A percentile compares a stretch with the other conserved stretches of the same genome.
Evolutionary conservation across 2,329 filamentous ascomycete genomes (phyloP).

Genomic region (Monascus ruber): DNA sequence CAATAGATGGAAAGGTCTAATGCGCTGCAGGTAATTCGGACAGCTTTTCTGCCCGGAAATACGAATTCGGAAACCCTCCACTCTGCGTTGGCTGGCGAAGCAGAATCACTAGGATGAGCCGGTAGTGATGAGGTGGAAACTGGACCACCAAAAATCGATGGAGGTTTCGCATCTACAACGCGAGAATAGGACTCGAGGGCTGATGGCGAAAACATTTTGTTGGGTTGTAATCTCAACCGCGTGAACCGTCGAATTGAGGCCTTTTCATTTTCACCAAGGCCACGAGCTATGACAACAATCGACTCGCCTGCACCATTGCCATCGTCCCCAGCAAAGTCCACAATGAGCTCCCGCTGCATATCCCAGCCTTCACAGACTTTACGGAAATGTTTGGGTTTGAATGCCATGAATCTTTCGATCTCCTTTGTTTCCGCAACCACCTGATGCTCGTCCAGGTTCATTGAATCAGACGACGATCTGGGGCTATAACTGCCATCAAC

Average conservation of each 20-base stretch:
- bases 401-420: constrained; percentile 63
- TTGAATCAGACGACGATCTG: constrained; percentile 61
- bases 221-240: constrained; percentile 37
- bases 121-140: constrained; percentile 10
- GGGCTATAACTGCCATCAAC: constrained; percentile 69
- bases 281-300: constrained; percentile 63
- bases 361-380: constrained; percentile 77
- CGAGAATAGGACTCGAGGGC: constrained; percentile 6
- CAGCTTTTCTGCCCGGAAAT: constrained; percentile 48
- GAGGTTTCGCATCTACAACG: constrained; percentile 6
- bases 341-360: constrained; percentile 73
- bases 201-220: constrained; percentile 7
- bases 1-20: constrained; percentile 68
- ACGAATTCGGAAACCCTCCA: constrained; percentile 55
- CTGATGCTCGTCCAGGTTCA: constrained; percentile 60
- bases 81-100: constrained; percentile 40
- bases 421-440: constrained; percentile 65
- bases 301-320: constrained; percentile 64
- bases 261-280: constrained; percentile 48
- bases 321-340: constrained; percentile 80
- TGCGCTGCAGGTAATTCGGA: constrained; percentile 57
- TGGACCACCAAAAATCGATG: constrained; percentile 43
- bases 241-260: constrained; percentile 47
- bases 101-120: constrained; percentile 13
- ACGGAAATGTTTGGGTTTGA: constrained; percentile 67